Conservation (phyloP, 768 basidiomycete species). For the Collybia sp. region DNA sequence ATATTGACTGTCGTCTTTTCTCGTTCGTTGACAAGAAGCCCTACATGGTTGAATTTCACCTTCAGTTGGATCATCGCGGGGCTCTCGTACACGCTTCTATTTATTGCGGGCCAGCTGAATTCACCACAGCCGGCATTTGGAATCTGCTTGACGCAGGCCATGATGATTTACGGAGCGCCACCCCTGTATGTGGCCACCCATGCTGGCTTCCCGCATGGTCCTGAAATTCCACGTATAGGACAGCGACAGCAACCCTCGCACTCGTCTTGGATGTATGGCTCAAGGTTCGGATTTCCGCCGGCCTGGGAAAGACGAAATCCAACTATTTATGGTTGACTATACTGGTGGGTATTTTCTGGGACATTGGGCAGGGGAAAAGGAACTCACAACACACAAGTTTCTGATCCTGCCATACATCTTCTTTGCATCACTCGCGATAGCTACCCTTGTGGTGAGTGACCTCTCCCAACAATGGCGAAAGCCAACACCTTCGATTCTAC, state of each 20-base stretch:
- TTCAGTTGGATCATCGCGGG: conserved; percentile 23
- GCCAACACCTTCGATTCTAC: neutral
- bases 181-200: conserved; percentile 16
- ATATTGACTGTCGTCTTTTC: conserved; percentile 20
- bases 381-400: conserved; percentile 12
- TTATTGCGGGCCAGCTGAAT: conserved; percentile 24
- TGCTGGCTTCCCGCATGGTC: neutral
- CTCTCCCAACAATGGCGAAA: neutral
- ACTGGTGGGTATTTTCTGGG: conserved; percentile 9
- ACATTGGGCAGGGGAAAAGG: neutral
- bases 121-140: conserved; percentile 15
- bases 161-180: conserved; percentile 26
- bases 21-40: conserved; percentile 20
- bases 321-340: conserved; percentile 10
- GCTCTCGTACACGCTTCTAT: conserved; percentile 24
- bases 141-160: conserved; percentile 22
- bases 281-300: too few relatives aligned
- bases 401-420: conserved; percentile 19
- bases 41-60: conserved; percentile 29
- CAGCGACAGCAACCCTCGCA: conserved; percentile 21
- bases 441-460: conserved; percentile 15
- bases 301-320: conserved; percentile 4
- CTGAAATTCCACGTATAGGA: conserved; percentile 11
- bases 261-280: conserved; percentile 13
- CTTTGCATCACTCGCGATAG: conserved; percentile 19